Conservation (phyloP, 306 rosid genomes). For the Argentina anserina region DNA sequence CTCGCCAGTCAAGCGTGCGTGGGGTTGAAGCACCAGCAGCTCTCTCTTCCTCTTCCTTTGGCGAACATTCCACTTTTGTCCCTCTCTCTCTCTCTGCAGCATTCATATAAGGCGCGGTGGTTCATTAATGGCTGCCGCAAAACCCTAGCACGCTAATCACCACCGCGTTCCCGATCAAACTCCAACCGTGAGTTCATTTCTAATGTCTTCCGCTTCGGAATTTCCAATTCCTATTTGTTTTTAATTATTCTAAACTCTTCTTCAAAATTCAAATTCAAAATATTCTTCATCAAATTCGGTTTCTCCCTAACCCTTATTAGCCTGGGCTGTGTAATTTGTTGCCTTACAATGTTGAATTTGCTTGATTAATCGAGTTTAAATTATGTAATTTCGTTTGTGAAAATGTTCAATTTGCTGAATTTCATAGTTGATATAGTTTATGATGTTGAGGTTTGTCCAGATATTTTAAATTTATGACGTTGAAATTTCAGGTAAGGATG, state of each 20-base stretch:
- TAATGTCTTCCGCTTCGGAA: neutral
- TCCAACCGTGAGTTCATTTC: constrained; percentile 29
- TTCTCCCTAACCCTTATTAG: constrained; percentile 7
- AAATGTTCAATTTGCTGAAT: constrained; percentile 14
- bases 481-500: constrained; percentile 33
- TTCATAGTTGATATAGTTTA: no score
- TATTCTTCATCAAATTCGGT: constrained; percentile 11
- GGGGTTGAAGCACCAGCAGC: constrained; percentile 2
- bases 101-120: neutral
- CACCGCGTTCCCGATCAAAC: constrained; percentile 8
- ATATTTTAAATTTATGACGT: neutral
- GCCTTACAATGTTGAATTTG: neutral
- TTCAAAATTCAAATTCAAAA: neutral
- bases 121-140: constrained; percentile 44
- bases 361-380: neutral
- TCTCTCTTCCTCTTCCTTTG: constrained; percentile 13
- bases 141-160: constrained; percentile 66
- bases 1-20: neutral
- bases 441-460: neutral
- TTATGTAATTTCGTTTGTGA: neutral
- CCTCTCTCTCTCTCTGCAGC: constrained; percentile 19
- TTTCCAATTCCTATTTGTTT: neutral
- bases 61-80: constrained; percentile 18
- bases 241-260: neutral
- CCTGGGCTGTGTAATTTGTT: neutral